phyloP scores from a whole-genome alignment of 306 rosid genomes.

The apple (Malus domestica) region ASM211411v1 NC_041795.1:27487001-27487500 shows the following conservation, averaged over 20 bases:
- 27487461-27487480: constrained; percentile 46
- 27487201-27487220: not conserved
- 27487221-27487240: not conserved
- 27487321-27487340: too few species aligned
- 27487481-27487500: constrained; percentile 62
- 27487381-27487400: too few species aligned
- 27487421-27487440: too few species aligned
- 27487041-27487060: constrained; percentile 64
- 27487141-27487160: not conserved
- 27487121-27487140: not conserved
- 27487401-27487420: too few species aligned
- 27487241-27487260: not conserved
- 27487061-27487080: constrained; percentile 48
- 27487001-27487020: constrained; percentile 46
- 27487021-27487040: constrained; percentile 64
- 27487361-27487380: too few species aligned
- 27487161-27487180: not conserved
- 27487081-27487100: constrained; percentile 41
- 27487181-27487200: not conserved
- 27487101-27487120: not conserved
- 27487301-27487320: too few species aligned
- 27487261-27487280: not conserved
- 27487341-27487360: too few species aligned
- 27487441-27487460: too few species aligned
- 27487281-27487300: too few species aligned